Conservation (phyloP, 2,329 filamentous ascomycete species). For the Fusarium torreyae region DNA sequence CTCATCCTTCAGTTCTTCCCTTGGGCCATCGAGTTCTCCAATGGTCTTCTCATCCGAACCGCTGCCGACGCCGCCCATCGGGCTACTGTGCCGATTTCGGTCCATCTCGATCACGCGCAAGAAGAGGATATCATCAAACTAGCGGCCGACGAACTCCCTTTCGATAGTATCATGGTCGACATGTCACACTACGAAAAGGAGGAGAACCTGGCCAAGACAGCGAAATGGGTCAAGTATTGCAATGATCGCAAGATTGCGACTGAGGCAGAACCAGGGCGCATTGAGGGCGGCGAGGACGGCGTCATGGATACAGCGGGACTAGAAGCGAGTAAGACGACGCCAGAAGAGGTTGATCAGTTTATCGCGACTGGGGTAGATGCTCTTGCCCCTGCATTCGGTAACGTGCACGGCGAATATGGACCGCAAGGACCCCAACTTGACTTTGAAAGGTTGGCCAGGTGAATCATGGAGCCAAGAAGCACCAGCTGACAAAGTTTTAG, state of each 20-base stretch:
- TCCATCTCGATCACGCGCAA: too few relatives aligned
- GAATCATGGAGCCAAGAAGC: neutral
- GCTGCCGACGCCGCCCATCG: too few relatives aligned
- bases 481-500: neutral
- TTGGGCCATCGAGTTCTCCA: too few relatives aligned
- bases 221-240: slow-evolving; percentile 61
- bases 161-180: slow-evolving; percentile 83
- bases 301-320: slow-evolving; percentile 72
- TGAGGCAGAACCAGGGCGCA: slow-evolving; percentile 69
- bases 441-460: slow-evolving; percentile 34
- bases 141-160: slow-evolving; percentile 49
- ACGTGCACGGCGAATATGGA: slow-evolving; percentile 83
- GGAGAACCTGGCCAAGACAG: too few relatives aligned
- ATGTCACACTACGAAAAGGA: slow-evolving; percentile 76
- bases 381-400: slow-evolving; percentile 82
- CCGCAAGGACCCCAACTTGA: slow-evolving; percentile 63
- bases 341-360: slow-evolving; percentile 79
- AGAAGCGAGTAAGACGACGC: slow-evolving; percentile 71
- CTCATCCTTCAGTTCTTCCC: too few relatives aligned
- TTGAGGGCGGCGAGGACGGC: slow-evolving; percentile 73
- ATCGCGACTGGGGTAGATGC: slow-evolving; percentile 80
- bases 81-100: too few relatives aligned
- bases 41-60: too few relatives aligned
- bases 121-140: too few relatives aligned
- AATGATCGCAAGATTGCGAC: slow-evolving; percentile 75